phyloP scores from a whole-genome alignment of 2,329 filamentous ascomycete genomes.

The Aspergillus aculeatus region DNA sequence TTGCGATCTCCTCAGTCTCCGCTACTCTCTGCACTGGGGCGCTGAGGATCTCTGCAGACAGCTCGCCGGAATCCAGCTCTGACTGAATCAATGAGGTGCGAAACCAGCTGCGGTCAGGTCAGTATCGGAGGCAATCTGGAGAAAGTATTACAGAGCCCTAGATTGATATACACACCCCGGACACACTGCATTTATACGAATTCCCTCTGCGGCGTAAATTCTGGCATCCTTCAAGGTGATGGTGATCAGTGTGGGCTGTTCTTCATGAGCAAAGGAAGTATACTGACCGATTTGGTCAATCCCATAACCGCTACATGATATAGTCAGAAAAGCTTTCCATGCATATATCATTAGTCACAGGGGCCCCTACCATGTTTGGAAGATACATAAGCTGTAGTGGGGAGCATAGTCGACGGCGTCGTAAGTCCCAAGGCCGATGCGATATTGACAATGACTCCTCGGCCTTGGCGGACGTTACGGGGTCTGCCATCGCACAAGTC shows the following conservation, averaged over 20 bases:
- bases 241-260: background rate
- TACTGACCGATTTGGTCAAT: background rate
- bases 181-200: constrained; percentile 63
- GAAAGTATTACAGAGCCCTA: background rate
- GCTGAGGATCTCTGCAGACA: background rate
- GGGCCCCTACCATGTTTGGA: constrained; percentile 33
- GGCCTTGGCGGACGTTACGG: background rate
- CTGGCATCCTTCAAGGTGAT: constrained; percentile 45
- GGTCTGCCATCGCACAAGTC: background rate
- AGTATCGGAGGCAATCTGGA: background rate
- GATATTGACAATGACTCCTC: constrained; percentile 13
- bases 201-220: constrained; percentile 51
- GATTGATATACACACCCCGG: constrained; percentile 46
- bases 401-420: background rate
- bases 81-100: background rate
- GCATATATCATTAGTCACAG: background rate
- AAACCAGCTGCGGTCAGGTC: background rate
- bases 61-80: background rate
- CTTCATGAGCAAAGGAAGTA: background rate
- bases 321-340: background rate
- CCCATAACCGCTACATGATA: background rate
- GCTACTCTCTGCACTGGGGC: constrained; percentile 46
- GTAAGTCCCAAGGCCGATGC: constrained; percentile 9
- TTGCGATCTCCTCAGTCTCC: constrained; percentile 53
- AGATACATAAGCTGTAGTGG: constrained; percentile 20